Evolutionary conservation across 1,284 basidiomycete species (phyloP).

Genomic region (Hypsizygus ulmarius): DNA sequence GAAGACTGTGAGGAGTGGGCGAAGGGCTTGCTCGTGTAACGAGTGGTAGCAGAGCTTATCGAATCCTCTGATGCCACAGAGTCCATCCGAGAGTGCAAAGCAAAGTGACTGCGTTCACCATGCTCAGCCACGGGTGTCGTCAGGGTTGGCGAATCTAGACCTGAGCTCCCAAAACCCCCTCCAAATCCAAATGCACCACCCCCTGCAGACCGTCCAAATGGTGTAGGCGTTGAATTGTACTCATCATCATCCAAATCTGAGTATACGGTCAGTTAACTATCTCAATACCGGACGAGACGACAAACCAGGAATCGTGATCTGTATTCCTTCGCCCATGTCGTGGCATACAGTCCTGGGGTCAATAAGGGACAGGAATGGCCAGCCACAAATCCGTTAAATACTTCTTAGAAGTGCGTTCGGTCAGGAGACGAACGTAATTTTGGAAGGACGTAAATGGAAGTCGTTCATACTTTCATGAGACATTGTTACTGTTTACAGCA

Average conservation of each 20-base stretch:
- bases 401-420: conserved; percentile 27
- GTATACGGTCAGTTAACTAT: conserved; percentile 7
- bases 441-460: too few species aligned
- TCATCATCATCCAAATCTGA: conserved; percentile 75
- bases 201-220: conserved; percentile 44
- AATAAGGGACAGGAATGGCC: conserved; percentile 12
- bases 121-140: conserved; percentile 52
- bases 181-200: conserved; percentile 42
- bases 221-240: conserved; percentile 56
- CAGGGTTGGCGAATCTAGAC: conserved; percentile 64
- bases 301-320: conserved; percentile 81
- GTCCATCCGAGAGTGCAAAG: conserved; percentile 68
- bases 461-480: too few species aligned
- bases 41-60: conserved; percentile 51
- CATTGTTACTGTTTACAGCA: too few species aligned
- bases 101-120: conserved; percentile 59
- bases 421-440: too few species aligned
- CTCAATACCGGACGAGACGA: conserved; percentile 11
- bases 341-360: background rate
- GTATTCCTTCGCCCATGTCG: conserved; percentile 53
- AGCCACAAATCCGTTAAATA: conserved; percentile 20
- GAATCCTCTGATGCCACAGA: conserved; percentile 72
- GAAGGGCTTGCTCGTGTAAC: conserved; percentile 49
- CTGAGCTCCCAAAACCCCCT: conserved; percentile 42
- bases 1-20: conserved; percentile 71